Conservation (phyloP, 2,329 filamentous ascomycete species). For the Elsinoe australis region DNA sequence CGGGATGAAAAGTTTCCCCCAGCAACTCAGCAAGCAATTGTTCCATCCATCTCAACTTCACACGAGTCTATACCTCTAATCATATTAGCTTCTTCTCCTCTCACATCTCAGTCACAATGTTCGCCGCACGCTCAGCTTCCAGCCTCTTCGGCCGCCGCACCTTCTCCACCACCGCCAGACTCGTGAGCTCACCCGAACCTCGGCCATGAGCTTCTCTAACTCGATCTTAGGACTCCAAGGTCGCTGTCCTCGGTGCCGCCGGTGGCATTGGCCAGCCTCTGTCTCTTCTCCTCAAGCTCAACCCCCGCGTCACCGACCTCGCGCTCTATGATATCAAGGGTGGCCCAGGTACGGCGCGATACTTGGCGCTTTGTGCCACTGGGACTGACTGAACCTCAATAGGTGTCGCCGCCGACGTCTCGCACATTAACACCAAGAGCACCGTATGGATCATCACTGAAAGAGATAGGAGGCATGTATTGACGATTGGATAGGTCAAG, state of each 20-base stretch:
- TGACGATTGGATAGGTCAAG: constrained; percentile 52
- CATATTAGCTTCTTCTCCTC: constrained; percentile 73
- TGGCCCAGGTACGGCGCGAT: constrained; percentile 65
- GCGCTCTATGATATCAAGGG: constrained; percentile 97
- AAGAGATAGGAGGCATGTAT: background rate
- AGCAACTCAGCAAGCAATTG: constrained; percentile 6
- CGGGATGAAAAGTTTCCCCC: constrained; percentile 14
- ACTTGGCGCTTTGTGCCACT: background rate
- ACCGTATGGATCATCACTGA: constrained; percentile 38
- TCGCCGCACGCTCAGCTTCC: constrained; percentile 51
- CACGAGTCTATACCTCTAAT: constrained; percentile 64
- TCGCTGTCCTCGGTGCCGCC: constrained; percentile 90
- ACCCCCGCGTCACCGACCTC: constrained; percentile 87
- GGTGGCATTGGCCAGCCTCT: constrained; percentile 98
- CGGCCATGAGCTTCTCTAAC: background rate
- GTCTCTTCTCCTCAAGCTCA: constrained; percentile 96
- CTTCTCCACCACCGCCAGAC: constrained; percentile 46
- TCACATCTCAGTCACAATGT: constrained; percentile 69
- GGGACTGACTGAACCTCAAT: constrained; percentile 2
- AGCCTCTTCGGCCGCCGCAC: constrained; percentile 45
- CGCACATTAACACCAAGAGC: constrained; percentile 99
- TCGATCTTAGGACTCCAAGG: constrained; percentile 73
- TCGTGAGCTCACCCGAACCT: constrained; percentile 33
- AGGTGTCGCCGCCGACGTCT: constrained; percentile 97
- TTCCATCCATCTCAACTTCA: no score